Evolutionary conservation across 805 yeast species (phyloP), one percentile per base, ranked within the genome.

Genomic region (Tetrapisispora fleetii): DNA sequence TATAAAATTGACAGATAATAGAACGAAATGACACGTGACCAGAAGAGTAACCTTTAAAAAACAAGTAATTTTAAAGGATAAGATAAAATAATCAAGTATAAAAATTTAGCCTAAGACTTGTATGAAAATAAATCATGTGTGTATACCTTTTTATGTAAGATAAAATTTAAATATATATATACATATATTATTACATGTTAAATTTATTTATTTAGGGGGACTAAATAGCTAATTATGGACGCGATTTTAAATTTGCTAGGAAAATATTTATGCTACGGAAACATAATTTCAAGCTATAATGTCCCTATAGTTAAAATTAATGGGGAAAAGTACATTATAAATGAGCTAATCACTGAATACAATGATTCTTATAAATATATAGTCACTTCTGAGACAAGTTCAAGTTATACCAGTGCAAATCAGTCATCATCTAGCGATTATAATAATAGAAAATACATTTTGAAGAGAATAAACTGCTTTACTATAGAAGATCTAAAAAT

Each of bases 341-440:
- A 80, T 47, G 75, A 79, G 50, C 72, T 90, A n/a, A 69, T 90
- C 7, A 96, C 95, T 10, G 97, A 89, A 68, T 95, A 95, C 2
- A 95, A 93, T 14, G 85, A 84, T 60, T 82, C 95, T 0, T 88
- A 84, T 56, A 95, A 87, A 9, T 90, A 90, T 59, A 69, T 88
- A 68, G 72, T 53, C 68, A 74, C 24, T 8, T 21, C 37, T 24
- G 28, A 44, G n/a, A 30, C 21, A 4, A 27, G 22, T 10, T 14
- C 17, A 13, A 44, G 44, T 18, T 17, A n/a, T 16, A 8, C 35
- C 4, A 27, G 17, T 5, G 14, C 24, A 33, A 30, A 42, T 24
- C 21, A 39, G 35, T 8, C 16, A 41, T 4, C 7, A 10, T 30
- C 22, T 33, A 9, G 13, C 2, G 22, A 38, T 9, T 14, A 28